A percentile compares a stretch with the other conserved stretches of the same genome.
phyloP scores from a whole-genome alignment of 1,139 yeast genomes.

The Debaryomycetaceae sp. region DNA sequence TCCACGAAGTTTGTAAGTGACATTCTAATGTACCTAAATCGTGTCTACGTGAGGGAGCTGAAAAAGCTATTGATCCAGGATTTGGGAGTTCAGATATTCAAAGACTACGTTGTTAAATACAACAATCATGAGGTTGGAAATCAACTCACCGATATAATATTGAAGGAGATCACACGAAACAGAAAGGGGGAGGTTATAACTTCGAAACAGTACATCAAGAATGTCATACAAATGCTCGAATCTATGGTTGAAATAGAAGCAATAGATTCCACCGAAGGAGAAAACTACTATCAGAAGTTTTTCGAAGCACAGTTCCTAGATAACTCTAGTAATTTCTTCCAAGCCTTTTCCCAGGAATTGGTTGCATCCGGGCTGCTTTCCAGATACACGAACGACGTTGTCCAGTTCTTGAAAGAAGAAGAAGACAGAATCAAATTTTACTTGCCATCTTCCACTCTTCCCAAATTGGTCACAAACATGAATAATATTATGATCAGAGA shows the following conservation, averaged over 20 bases:
- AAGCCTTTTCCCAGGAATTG: conserved; percentile 41
- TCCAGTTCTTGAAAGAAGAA: conserved; percentile 56
- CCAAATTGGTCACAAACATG: conserved; percentile 53
- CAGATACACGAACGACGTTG: conserved; percentile 52
- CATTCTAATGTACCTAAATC: conserved; percentile 79
- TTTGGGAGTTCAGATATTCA: conserved; percentile 63
- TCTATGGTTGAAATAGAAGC: conserved; percentile 39
- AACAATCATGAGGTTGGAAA: conserved; percentile 50
- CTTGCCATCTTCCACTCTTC: conserved; percentile 51
- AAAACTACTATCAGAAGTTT: conserved; percentile 55
- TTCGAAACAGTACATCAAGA: conserved; percentile 52
- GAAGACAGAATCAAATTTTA: conserved; percentile 52
- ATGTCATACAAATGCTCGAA: conserved; percentile 71
- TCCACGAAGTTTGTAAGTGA: conserved; percentile 82
- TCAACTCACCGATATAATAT: conserved; percentile 44
- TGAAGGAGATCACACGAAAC: conserved; percentile 57
- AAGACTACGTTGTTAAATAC: conserved; percentile 37
- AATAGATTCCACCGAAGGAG: conserved; percentile 33
- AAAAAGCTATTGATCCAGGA: conserved; percentile 69
- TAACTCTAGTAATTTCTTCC: conserved; percentile 56
- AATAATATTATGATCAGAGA: conserved; percentile 62
- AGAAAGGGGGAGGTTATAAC: conserved; percentile 62
- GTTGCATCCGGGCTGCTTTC: conserved; percentile 41
- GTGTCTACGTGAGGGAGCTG: conserved; percentile 78
- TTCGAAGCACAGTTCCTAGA: conserved; percentile 67